Evolutionary conservation across 495 filamentous ascomycete species (phyloP).

Genomic region (Aspergillus hancockii): DNA sequence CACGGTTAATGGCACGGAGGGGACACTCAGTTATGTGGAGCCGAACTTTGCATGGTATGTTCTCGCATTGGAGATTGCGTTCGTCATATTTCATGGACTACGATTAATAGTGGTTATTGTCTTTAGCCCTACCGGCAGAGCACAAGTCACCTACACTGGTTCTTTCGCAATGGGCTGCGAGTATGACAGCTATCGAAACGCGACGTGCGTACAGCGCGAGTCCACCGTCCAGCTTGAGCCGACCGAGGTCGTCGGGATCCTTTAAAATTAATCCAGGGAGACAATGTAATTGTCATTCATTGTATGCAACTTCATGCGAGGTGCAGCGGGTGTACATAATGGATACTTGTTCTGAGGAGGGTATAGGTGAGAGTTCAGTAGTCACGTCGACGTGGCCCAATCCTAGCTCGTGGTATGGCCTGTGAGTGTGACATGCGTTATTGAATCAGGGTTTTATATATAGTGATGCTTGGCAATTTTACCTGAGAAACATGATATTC

Average conservation of each 20-base stretch:
- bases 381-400: no score
- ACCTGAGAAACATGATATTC: no score
- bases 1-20: not conserved
- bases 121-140: not conserved
- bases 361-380: no score
- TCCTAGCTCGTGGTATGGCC: no score
- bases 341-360: no score
- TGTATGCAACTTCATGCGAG: no score
- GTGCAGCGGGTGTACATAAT: no score
- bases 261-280: not conserved
- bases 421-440: no score
- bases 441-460: no score
- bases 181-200: not conserved
- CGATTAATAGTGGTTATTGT: not conserved
- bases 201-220: not conserved
- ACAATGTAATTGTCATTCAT: no score
- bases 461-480: no score
- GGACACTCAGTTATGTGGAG: not conserved
- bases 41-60: not conserved
- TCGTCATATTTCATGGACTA: not conserved
- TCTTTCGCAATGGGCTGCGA: not conserved
- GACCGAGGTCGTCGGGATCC: not conserved
- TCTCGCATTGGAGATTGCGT: not conserved
- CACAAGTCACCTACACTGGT: not conserved
- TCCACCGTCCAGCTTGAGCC: not conserved